Base-by-base conservation (phyloP, 2,329 filamentous ascomycete species). In the Pezicula carpinea region DNA sequence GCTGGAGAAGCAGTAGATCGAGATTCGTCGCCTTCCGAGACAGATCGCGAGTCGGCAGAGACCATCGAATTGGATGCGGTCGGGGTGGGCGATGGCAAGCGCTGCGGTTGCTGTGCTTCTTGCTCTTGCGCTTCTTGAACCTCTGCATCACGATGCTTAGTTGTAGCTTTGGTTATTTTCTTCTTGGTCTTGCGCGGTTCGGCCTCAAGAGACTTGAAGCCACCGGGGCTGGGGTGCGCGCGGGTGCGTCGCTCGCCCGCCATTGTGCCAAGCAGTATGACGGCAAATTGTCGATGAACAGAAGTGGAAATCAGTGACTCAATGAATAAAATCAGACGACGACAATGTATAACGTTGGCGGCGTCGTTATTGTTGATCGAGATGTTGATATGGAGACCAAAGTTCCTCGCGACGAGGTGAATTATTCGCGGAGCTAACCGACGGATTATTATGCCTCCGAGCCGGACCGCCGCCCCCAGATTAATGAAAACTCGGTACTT, bases 151-250 rank as follows among this genome's bases (percentile, higher is more conserved):
- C 31, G n/a, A n/a, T n/a, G 23, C 40, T 15, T 33, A 14, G n/a
- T 14, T 19, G 18, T n/a, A 6, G 34, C 15, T 22, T n/a, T 17
- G 5, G n/a, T 15, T 14, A 21, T 14, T 18, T 23, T 23, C 14
- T 31, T 44, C 13, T 26, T 22, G 31, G 29, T 43, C 40, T 43
- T 43, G 13, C 21, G 39, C 8, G 23, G 23, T 4, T 32, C 40
- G 3, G 18, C n/a, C 15, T 32, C 32, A 17, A 44, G 43, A n/a
- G 32, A 36, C 19, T 29, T 44, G 14, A 44, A 29, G 22, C 43
- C 43, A 17, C 32, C 32, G 21, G 43, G 43, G 31, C 43, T 44
- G 19, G 43, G 43, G 17, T 44, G 21, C 19, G 43, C 43, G 43
- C 43, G 43, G 13, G 43, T 44, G 8, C 43, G 32, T 36, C 43